Conservation (phyloP, 2,329 filamentous ascomycete genomes). For the Sporothrix dimorphospora region DNA sequence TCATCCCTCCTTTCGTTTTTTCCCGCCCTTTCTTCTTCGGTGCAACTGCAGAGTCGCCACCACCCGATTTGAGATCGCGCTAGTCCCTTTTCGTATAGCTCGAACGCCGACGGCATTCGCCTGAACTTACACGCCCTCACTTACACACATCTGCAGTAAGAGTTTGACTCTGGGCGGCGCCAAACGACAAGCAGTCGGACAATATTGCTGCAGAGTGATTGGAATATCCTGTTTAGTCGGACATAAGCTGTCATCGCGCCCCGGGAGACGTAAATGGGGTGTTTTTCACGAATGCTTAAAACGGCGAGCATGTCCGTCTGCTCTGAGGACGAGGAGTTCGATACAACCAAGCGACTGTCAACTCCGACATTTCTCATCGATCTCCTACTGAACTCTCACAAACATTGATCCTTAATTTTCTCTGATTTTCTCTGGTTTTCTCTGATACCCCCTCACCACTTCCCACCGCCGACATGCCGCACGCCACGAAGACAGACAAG, state of each 20-base stretch:
- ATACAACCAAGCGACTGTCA: not conserved
- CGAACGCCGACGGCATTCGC: slow-evolving; percentile 26
- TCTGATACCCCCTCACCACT: not conserved
- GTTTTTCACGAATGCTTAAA: not conserved
- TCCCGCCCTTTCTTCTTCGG: not conserved
- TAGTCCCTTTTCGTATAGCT: not conserved
- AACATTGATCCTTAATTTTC: not conserved
- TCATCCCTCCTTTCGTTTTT: not conserved
- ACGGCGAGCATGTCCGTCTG: not conserved
- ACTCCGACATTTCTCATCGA: not conserved
- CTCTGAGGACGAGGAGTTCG: too few relatives aligned
- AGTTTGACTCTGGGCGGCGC: not conserved
- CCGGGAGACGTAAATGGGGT: not conserved
- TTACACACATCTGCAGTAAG: slow-evolving; percentile 1
- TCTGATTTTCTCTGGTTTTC: not conserved
- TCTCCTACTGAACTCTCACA: not conserved
- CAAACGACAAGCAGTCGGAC: not conserved
- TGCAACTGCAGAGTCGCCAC: too few relatives aligned
- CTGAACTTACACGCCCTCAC: too few relatives aligned
- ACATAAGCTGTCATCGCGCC: not conserved
- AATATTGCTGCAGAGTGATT: not conserved
- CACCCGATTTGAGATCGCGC: not conserved
- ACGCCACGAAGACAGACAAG: not conserved
- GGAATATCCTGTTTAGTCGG: not conserved
- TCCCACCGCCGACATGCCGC: slow-evolving; percentile 4